Evolutionary conservation across 2,329 filamentous ascomycete species (phyloP).

Genomic region (Lachnellula hyalina): DNA sequence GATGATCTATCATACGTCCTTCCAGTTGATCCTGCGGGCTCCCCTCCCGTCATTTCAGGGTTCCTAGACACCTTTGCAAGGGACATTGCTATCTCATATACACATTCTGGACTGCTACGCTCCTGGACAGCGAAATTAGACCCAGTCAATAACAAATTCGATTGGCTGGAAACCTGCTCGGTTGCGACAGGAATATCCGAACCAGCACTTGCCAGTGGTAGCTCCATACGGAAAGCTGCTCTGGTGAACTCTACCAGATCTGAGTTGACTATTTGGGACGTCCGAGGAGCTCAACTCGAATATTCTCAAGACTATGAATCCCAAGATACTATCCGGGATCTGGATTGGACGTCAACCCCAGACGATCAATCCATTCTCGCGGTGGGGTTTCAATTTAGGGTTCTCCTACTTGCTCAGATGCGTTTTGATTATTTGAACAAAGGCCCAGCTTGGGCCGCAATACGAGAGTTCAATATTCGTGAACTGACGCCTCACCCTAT

Average conservation of each 20-base stretch:
- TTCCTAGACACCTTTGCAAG: slow-evolving; percentile 83
- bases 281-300: slow-evolving; percentile 73
- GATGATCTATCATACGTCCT: slow-evolving; percentile 63
- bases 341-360: slow-evolving; percentile 91
- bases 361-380: slow-evolving; percentile 84
- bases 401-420: slow-evolving; percentile 78
- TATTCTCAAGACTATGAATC: slow-evolving; percentile 70
- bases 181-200: slow-evolving; percentile 72
- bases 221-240: slow-evolving; percentile 80
- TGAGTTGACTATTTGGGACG: slow-evolving; percentile 86
- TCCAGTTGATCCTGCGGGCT: slow-evolving; percentile 81
- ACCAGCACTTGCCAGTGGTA: slow-evolving; percentile 76
- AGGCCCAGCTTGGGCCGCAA: slow-evolving; percentile 81
- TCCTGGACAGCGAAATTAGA: slow-evolving; percentile 83
- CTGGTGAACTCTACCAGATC: slow-evolving; percentile 70
- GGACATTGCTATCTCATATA: slow-evolving; percentile 84
- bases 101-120: slow-evolving; percentile 64
- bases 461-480: slow-evolving; percentile 75
- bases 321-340: slow-evolving; percentile 72
- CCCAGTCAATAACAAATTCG: slow-evolving; percentile 51
- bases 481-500: slow-evolving; percentile 85
- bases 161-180: slow-evolving; percentile 77
- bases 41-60: slow-evolving; percentile 62
- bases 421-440: slow-evolving; percentile 88
- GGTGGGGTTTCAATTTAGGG: slow-evolving; percentile 84